Evolutionary conservation across 805 yeast species (phyloP), one percentile per base, ranked within the genome.

Genomic region (Ogataea kodamae): DNA sequence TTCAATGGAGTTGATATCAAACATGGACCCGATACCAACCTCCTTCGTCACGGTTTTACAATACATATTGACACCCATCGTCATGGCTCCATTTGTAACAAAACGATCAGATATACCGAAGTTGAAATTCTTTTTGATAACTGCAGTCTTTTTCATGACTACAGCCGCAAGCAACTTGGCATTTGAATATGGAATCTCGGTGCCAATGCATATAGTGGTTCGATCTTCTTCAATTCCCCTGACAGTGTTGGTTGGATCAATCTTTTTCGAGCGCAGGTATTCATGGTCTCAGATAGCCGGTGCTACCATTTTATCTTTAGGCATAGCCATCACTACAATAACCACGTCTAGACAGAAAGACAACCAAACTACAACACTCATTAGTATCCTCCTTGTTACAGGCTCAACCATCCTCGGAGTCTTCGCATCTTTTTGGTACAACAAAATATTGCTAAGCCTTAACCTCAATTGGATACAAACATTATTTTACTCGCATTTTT

Each of bases 201-300:
- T 82, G 13, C 86, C 89, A 0, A 54, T 79, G 17, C 87, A 81
- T 49, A 80, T 80, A 16, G 70, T 81, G 6, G 65, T 81, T 45
- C 55, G 88, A 32, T 78, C 86, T 9, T 70, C 80, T 5, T 76
- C 83, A 1, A 72, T 84, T 0, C 73, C 77, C 5, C 55, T 78
- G 11, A 75, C 83, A 0, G 70, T 83, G 77, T 18, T 68, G 0
- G 55, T 78, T 3, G 86, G 89, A 3, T 57, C 54, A 44, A 29
- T 67, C 5, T 37, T 68, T 8, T 76, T 73, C 27, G 54, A 55
- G 5, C 77, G 68, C 49, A 50, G 49, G 18, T 80, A 78, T 49
- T 54, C 63, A 6, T 11, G 22, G 1, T 40, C 43, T 6, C 85
- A 82, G 55, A 54, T 77, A 0, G 6, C 57, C 2, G 70, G 82